Percentiles rank a stretch among this genome's conserved stretches.
phyloP scores from a whole-genome alignment of 805 yeast genomes.

The Maudiozyma bulderi region DNA sequence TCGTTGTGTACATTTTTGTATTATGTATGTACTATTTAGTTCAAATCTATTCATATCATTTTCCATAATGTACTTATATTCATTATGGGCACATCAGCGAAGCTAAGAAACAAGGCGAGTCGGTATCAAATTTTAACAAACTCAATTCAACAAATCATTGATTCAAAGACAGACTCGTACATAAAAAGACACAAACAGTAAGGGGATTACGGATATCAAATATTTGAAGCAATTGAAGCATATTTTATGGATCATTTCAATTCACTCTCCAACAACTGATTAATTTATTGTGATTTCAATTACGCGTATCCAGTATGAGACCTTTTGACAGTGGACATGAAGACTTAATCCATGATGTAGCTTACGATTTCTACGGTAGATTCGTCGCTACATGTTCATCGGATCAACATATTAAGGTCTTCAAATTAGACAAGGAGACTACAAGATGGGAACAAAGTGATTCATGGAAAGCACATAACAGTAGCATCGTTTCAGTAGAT shows the following conservation, averaged over 20 bases:
- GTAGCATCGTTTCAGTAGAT: constrained; percentile 67
- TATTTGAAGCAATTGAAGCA: too few species aligned
- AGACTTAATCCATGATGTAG: constrained; percentile 81
- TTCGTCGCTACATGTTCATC: constrained; percentile 91
- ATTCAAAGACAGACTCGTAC: too few species aligned
- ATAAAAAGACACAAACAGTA: too few species aligned
- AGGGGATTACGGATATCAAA: too few species aligned
- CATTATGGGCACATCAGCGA: too few species aligned
- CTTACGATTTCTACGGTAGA: constrained; percentile 87
- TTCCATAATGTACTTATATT: too few species aligned
- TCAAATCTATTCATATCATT: neutral
- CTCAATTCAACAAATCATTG: too few species aligned
- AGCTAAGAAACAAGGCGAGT: too few species aligned
- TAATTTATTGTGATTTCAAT: neutral
- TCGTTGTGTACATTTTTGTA: neutral
- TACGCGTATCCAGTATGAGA: constrained; percentile 33
- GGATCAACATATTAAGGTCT: constrained; percentile 87
- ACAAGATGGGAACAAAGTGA: constrained; percentile 72
- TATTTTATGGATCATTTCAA: too few species aligned
- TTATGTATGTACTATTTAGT: neutral
- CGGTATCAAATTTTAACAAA: too few species aligned
- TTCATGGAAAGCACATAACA: constrained; percentile 93
- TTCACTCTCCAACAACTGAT: too few species aligned
- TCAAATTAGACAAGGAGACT: constrained; percentile 57
- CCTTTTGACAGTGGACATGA: constrained; percentile 88